Evolutionary conservation across 2,329 filamentous ascomycete genomes (phyloP).

Genomic region (Penicillium sp.): DNA sequence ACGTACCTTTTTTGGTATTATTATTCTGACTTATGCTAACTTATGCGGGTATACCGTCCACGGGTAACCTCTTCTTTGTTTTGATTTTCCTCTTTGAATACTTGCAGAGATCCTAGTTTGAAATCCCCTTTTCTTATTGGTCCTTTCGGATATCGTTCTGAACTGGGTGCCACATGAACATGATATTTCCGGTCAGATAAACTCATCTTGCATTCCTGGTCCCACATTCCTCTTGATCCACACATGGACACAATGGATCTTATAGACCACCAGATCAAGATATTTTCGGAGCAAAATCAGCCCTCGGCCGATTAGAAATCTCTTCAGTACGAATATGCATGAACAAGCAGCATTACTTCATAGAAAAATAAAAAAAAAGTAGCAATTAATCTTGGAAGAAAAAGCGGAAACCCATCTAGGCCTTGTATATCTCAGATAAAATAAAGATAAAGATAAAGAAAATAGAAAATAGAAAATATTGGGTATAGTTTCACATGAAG

Average conservation of each 20-base stretch:
- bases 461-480: too few species aligned
- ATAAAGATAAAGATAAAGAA: too few species aligned
- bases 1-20: neutral
- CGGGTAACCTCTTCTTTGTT: neutral
- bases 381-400: too few species aligned
- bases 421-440: too few species aligned
- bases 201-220: neutral
- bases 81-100: neutral
- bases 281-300: constrained; percentile 4
- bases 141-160: neutral
- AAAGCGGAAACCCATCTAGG: too few species aligned
- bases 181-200: neutral
- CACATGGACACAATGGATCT: neutral
- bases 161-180: neutral
- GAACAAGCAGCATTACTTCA: neutral
- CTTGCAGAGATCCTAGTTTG: neutral
- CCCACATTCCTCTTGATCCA: neutral
- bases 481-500: too few species aligned
- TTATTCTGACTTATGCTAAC: too few species aligned
- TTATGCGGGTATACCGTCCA: too few species aligned
- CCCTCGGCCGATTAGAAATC: neutral
- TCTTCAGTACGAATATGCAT: neutral
- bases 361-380: neutral
- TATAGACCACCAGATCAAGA: neutral
- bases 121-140: neutral